phyloP scores from a whole-genome alignment of 345 rosid genomes.

The Draba incana region DNA sequence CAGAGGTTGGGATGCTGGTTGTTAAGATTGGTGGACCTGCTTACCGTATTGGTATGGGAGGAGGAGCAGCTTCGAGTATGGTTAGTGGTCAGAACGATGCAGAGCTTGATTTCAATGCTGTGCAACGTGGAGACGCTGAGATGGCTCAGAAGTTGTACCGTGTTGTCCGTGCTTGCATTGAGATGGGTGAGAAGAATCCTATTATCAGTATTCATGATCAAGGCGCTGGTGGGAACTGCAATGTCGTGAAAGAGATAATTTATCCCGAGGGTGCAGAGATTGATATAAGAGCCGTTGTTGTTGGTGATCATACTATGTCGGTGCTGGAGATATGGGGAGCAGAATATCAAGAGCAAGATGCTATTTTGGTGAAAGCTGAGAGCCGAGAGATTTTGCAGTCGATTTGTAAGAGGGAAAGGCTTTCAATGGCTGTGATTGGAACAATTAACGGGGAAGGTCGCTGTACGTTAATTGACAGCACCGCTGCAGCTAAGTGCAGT shows the following conservation, averaged over 20 bases:
- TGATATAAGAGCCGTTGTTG: constrained; percentile 75
- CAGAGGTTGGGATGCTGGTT: constrained; percentile 89
- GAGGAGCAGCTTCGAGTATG: constrained; percentile 99
- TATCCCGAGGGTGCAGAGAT: constrained; percentile 91
- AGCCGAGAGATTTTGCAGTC: constrained; percentile 66
- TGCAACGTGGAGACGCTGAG: constrained; percentile 97
- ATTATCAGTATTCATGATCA: constrained; percentile 97
- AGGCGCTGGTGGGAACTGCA: constrained; percentile 98
- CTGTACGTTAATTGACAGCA: constrained; percentile 68
- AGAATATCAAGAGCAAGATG: constrained; percentile 98
- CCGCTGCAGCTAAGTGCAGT: constrained; percentile 53
- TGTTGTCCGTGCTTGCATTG: constrained; percentile 86
- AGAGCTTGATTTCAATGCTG: constrained; percentile 97
- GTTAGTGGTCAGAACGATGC: constrained; percentile 98
- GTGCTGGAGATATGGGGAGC: constrained; percentile 99
- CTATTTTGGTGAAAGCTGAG: constrained; percentile 87
- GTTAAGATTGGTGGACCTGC: constrained; percentile 99
- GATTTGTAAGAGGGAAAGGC: constrained; percentile 87
- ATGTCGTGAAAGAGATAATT: constrained; percentile 95
- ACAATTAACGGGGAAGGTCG: constrained; percentile 79
- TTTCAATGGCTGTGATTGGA: constrained; percentile 93
- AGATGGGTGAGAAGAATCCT: constrained; percentile 90
- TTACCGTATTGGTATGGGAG: constrained; percentile 96
- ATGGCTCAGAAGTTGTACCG: constrained; percentile 95
- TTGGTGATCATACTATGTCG: constrained; percentile 95